Percentiles rank a stretch among this genome's conserved stretches.
Conservation (phyloP, 306 rosid species). For the Casuarina equisetifolia region DNA sequence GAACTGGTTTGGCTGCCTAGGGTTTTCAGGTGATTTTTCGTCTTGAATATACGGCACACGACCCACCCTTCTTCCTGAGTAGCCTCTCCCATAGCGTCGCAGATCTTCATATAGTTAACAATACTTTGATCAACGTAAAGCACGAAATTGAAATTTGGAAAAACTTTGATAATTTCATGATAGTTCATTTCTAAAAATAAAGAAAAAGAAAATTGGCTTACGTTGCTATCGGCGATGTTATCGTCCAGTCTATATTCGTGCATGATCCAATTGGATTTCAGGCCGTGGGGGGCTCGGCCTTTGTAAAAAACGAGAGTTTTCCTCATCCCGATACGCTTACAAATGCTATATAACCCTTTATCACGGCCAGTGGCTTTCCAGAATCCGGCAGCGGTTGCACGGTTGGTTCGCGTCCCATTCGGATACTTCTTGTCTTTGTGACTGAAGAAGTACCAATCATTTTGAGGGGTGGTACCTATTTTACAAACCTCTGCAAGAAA, state of each 20-base stretch:
- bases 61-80: constrained; percentile 92
- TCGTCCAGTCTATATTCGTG: constrained; percentile 92
- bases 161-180: background rate
- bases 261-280: constrained; percentile 95
- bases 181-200: background rate
- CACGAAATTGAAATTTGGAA: too few species aligned
- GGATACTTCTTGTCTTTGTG: constrained; percentile 98
- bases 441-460: constrained; percentile 96
- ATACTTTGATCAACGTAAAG: too few species aligned
- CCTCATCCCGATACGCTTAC: constrained; percentile 84
- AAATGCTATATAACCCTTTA: constrained; percentile 66
- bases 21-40: constrained; percentile 78
- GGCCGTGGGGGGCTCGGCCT: constrained; percentile 97
- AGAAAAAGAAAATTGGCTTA: constrained; percentile 32
- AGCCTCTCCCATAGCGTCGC: constrained; percentile 58
- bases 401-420: constrained; percentile 86
- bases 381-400: constrained; percentile 89
- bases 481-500: constrained; percentile 68
- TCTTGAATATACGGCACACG: constrained; percentile 93
- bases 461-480: constrained; percentile 93
- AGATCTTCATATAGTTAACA: constrained; percentile 24
- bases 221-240: constrained; percentile 37
- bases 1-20: constrained; percentile 53
- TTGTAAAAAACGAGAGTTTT: constrained; percentile 92
- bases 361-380: constrained; percentile 99